These are phyloP conservation scores for Camellia japonica DNA, from an alignment of 148 eudicot genomes.

Conservation along the genomic window DNA sequence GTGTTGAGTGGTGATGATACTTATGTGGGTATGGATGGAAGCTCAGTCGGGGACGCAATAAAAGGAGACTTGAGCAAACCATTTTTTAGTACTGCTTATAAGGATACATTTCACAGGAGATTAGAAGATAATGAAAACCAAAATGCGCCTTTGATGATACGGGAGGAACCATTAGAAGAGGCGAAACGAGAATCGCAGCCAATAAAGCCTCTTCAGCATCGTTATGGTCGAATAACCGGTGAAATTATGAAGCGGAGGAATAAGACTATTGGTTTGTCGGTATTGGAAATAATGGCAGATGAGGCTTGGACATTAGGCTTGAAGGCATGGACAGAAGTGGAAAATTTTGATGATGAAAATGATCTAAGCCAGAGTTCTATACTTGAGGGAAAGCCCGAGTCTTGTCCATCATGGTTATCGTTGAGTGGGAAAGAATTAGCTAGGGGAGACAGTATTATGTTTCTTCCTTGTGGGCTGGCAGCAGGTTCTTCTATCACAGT, in stretches of 20 bases:
- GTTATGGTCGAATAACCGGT: conserved; percentile 65
- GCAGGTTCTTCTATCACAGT: conserved; percentile 91
- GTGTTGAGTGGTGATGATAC: conserved; percentile 54
- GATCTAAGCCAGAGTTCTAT: conserved; percentile 42
- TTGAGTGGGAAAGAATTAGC: conserved; percentile 58
- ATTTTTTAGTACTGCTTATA: conserved; percentile 32
- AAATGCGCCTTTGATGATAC: conserved; percentile 23
- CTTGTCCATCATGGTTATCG: conserved; percentile 77
- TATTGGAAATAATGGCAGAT: conserved; percentile 68
- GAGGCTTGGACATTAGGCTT: conserved; percentile 88
- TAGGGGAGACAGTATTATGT: conserved; percentile 51
- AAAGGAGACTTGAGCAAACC: conserved; percentile 30
- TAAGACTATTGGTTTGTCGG: conserved; percentile 50
- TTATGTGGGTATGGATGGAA: conserved; percentile 21
- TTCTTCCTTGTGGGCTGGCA: conserved; percentile 92
- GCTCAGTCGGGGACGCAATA: conserved; percentile 15
- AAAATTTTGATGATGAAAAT: conserved; percentile 30
- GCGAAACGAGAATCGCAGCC: conserved; percentile 22
- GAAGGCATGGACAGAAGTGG: conserved; percentile 79
- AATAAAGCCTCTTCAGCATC: conserved; percentile 38
- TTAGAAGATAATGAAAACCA: conserved; percentile 45
- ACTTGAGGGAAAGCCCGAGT: conserved; percentile 67
- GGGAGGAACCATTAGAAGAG: conserved; percentile 23
- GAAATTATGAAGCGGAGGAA: conserved; percentile 40
- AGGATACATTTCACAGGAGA: conserved; percentile 48